Conservation (phyloP, 2,329 filamentous ascomycete genomes). For the Calonectria crousiana region DNA sequence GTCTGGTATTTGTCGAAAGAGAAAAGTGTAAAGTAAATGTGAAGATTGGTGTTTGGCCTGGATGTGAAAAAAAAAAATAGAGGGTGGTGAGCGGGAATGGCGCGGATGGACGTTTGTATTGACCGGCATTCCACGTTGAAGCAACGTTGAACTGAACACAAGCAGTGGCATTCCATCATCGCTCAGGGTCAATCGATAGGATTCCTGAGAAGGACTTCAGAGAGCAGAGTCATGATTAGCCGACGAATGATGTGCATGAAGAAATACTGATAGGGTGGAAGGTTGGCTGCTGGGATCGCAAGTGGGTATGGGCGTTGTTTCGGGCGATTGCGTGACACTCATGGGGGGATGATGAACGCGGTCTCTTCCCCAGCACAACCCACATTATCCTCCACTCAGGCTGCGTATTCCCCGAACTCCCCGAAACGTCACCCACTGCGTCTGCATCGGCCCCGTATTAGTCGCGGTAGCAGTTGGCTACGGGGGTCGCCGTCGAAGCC, state of each 20-base stretch:
- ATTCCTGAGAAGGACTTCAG: not conserved
- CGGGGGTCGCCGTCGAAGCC: not conserved
- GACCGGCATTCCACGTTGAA: not conserved
- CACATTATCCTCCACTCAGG: constrained; percentile 14
- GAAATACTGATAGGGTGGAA: not conserved
- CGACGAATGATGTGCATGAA: not conserved
- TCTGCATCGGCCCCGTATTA: constrained; percentile 5
- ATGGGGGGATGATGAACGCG: constrained; percentile 13
- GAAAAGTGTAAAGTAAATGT: not conserved
- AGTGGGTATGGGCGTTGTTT: constrained; percentile 14
- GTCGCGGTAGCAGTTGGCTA: not conserved
- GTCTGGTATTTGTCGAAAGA: not conserved
- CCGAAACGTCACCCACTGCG: constrained; percentile 15
- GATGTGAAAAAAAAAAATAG: not conserved
- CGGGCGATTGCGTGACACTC: constrained; percentile 25
- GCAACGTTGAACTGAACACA: not conserved
- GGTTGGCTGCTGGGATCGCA: not conserved
- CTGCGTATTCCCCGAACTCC: constrained; percentile 11
- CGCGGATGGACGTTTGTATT: not conserved
- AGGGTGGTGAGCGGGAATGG: not conserved
- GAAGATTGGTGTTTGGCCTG: not conserved
- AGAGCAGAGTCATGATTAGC: not conserved
- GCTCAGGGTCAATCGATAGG: too few species aligned
- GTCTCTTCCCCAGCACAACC: not conserved
- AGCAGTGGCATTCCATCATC: not conserved